Conservation (phyloP, 768 basidiomycete genomes). For the Boletus barrowsii region DNA sequence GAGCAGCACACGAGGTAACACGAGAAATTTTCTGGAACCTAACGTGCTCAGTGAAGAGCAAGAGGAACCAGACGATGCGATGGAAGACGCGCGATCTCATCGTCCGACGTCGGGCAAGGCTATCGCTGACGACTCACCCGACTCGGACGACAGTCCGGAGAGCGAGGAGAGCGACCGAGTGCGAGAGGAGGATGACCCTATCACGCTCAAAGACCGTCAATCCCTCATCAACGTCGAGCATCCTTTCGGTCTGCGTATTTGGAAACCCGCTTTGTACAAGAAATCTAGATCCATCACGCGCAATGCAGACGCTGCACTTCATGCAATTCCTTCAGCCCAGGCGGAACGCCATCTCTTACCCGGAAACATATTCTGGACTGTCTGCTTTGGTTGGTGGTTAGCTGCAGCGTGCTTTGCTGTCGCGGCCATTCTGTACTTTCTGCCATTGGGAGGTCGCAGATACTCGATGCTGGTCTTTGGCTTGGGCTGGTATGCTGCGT, state of each 20-base stretch:
- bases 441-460: conserved; percentile 78
- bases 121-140: conserved; percentile 38
- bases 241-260: conserved; percentile 97
- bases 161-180: conserved; percentile 23
- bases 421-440: conserved; percentile 62
- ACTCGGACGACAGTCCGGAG: conserved; percentile 40
- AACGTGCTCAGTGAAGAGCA: conserved; percentile 50
- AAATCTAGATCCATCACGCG: conserved; percentile 96
- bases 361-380: conserved; percentile 90
- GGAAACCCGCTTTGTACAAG: conserved; percentile 99
- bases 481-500: conserved; percentile 92
- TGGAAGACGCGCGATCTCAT: conserved; percentile 23
- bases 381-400: conserved; percentile 94
- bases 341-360: conserved; percentile 91
- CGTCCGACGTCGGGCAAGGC: conserved; percentile 40
- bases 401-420: conserved; percentile 65
- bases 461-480: conserved; percentile 89
- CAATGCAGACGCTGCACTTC: conserved; percentile 91
- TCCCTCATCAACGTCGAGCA: conserved; percentile 99
- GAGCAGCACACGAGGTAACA: conserved; percentile 52
- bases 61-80: conserved; percentile 41
- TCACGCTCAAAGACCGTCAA: conserved; percentile 93
- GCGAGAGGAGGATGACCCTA: conserved; percentile 69
- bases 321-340: conserved; percentile 87
- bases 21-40: conserved; percentile 44